Evolutionary conservation across 306 rosid genomes (phyloP).

Genomic region (Glycine soja): DNA sequence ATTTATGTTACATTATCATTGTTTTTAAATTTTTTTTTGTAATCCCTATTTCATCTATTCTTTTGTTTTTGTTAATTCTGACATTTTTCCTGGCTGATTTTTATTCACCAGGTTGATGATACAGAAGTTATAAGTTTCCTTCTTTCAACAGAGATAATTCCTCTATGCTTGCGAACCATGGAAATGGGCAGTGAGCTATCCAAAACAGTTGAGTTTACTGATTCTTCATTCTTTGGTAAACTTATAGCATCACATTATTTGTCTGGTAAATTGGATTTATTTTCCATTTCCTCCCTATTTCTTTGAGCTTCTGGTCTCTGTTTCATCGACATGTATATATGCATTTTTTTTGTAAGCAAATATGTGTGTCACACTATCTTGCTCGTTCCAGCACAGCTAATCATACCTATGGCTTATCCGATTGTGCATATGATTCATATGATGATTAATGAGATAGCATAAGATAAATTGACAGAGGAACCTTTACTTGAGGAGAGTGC

Average conservation of each 20-base stretch:
- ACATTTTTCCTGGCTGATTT: constrained; percentile 35
- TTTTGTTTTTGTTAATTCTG: not conserved
- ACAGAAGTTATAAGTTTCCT: constrained; percentile 93
- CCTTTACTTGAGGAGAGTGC: constrained; percentile 23
- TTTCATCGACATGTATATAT: constrained; percentile 1
- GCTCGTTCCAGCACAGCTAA: not conserved
- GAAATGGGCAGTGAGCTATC: constrained; percentile 98
- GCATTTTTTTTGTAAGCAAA: not conserved
- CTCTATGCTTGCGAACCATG: constrained; percentile 94
- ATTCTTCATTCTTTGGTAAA: constrained; percentile 41
- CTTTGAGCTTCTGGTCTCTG: constrained; percentile 11
- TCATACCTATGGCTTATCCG: not conserved
- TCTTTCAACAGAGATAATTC: constrained; percentile 93
- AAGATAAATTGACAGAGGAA: constrained; percentile 18
- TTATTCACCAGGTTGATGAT: constrained; percentile 80
- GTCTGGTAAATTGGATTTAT: constrained; percentile 13
- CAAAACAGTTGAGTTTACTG: constrained; percentile 84
- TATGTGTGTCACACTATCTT: constrained; percentile 2
- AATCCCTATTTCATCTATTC: not conserved
- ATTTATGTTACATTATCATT: not conserved
- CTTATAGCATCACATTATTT: not conserved
- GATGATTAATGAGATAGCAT: constrained; percentile 15
- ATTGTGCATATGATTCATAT: constrained; percentile 32
- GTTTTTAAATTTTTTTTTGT: not conserved
- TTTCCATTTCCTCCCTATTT: constrained; percentile 11